Evolutionary conservation across 2,329 filamentous ascomycete species (phyloP).

Genomic region (Mariannaea elegans): DNA sequence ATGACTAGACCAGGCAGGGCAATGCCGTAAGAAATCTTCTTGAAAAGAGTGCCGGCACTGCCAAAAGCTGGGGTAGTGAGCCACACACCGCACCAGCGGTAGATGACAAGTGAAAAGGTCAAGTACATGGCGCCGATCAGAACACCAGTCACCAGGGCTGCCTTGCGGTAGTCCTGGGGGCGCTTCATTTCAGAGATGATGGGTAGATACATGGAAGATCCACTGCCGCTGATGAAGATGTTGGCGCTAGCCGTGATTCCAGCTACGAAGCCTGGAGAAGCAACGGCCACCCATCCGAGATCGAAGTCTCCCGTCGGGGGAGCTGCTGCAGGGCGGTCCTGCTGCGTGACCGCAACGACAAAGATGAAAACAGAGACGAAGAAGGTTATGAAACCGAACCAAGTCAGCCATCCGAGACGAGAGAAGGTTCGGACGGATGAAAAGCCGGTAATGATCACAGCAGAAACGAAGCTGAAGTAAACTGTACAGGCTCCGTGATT

Average conservation of each 20-base stretch:
- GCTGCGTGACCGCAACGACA: conserved; percentile 52
- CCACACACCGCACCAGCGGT: conserved; percentile 42
- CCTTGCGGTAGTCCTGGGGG: conserved; percentile 38
- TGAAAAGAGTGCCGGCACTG: conserved; percentile 39
- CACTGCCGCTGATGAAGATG: conserved; percentile 64
- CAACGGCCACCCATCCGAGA: conserved; percentile 61
- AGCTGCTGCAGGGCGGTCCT: conserved; percentile 63
- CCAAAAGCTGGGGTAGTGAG: conserved; percentile 44
- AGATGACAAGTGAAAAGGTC: conserved; percentile 43
- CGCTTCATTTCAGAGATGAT: conserved; percentile 62
- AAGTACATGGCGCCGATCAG: conserved; percentile 41
- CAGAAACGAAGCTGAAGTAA: conserved; percentile 37
- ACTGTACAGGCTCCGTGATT: conserved; percentile 39
- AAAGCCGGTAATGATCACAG: conserved; percentile 34
- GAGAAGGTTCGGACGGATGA: conserved; percentile 42
- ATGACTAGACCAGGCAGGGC: conserved; percentile 41
- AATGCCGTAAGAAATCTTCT: conserved; percentile 46
- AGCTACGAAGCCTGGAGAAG: conserved; percentile 60
- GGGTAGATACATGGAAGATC: conserved; percentile 47
- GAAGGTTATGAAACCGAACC: conserved; percentile 62
- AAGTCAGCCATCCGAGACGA: conserved; percentile 60
- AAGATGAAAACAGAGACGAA: conserved; percentile 66
- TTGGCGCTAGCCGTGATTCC: conserved; percentile 62
- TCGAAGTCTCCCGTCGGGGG: conserved; percentile 64
- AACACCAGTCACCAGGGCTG: conserved; percentile 33